Base-by-base conservation (phyloP, 148 eudicot genomes). In the Vaccinium corymbosum region DNA sequence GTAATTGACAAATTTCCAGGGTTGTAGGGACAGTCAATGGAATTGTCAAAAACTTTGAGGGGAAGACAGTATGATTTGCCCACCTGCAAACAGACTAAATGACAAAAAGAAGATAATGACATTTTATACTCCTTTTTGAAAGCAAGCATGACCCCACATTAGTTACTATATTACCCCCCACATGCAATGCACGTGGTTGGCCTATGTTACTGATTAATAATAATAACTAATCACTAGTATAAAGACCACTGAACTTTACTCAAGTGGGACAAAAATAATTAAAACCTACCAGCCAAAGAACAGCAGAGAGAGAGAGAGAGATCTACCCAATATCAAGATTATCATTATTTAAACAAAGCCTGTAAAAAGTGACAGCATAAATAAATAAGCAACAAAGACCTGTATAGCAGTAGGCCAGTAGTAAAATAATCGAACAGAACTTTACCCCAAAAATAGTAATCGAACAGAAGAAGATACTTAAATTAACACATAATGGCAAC, bases 181-280 rank as follows among this genome's bases (percentile, higher is more conserved):
- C 79, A 19, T 9, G 35, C 32, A 49, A n/a, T 49, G 15, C 56
- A 76, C 17, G 79, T 49, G 7, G 15, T 75, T 19, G 27, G 29
- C 53, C 50, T 27, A n/a, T 8, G 22, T 38, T 80, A 61, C 53
- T 61, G 64, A 64, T 64, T 25, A 22, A n/a, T 13, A 64, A 64
- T 7, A 59, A 35, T 7, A 42, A 57, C 27, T 46, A 46, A 64
- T 42, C 10, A 61, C 42, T 4, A 11, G 12, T 27, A 64, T 52
- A 78, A 81, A 81, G 48, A 2, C 35, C 56, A 0, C 50, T n/a
- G 72, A 56, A 80, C 82, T 57, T 80, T 57, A 80, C 61, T 48
- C 20, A 7, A 32, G n/a, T 14, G 35, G 38, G 55, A 70, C 78
- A 46, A 76, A 35, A 81, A 61, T 17, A 56, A 78, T 42, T 9